phyloP scores from a whole-genome alignment of 768 basidiomycete species.

The Pisolithus orientalis region DNA sequence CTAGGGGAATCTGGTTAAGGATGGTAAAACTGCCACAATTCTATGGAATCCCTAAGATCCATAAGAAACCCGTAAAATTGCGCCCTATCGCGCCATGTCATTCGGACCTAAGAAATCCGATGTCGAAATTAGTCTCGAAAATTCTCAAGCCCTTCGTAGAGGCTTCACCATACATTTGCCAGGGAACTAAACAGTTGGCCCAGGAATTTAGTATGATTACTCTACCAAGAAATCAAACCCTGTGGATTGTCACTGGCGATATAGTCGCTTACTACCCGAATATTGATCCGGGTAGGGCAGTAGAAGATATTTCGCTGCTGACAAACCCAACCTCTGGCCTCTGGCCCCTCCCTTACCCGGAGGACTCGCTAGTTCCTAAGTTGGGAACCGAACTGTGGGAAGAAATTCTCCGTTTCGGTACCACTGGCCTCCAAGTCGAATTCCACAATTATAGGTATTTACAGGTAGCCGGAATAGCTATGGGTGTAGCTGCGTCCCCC shows the following conservation, averaged over 20 bases:
- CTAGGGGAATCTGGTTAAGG: neutral
- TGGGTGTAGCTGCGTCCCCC: slow-evolving; percentile 11
- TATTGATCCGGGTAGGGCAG: too few species aligned
- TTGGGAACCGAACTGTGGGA: neutral
- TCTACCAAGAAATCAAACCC: neutral
- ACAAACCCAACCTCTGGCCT: too few species aligned
- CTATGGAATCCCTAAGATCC: too few species aligned
- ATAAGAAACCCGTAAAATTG: too few species aligned
- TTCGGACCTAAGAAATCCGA: too few species aligned
- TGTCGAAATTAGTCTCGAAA: too few species aligned
- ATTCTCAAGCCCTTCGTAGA: too few species aligned
- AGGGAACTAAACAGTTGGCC: too few species aligned
- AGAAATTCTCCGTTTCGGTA: neutral
- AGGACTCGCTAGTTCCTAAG: neutral
- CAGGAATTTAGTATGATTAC: neutral
- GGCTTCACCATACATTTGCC: too few species aligned
- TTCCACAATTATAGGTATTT: slow-evolving; percentile 1
- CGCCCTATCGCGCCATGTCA: too few species aligned
- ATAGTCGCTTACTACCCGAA: too few species aligned
- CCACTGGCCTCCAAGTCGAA: neutral
- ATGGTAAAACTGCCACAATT: neutral
- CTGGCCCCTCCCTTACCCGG: neutral
- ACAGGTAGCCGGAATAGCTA: slow-evolving; percentile 9
- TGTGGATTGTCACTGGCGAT: slow-evolving; percentile 5
- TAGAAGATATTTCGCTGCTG: too few species aligned